Base-by-base conservation (phyloP, 2,329 filamentous ascomycete genomes). In the Thermothelomyces thermophilus region DNA sequence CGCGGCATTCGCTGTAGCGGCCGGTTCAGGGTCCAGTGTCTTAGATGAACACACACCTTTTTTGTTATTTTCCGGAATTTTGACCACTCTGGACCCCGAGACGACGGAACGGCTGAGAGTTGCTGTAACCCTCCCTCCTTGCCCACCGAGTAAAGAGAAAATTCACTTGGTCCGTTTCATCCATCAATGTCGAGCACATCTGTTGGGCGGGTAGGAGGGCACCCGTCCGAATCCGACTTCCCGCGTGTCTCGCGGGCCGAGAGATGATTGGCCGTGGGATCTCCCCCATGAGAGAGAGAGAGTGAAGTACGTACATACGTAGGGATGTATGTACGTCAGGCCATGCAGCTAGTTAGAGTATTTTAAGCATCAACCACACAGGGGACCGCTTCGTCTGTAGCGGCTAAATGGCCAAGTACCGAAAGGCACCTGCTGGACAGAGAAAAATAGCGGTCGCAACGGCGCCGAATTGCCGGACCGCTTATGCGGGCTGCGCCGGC, bases 1-100 rank as follows among this genome's bases (percentile, higher is more conserved):
- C 53, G 55, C 55, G 55, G 55, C 55, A 57, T 43, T 43, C 42
- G 36, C 49, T 53, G 41, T 42, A 43, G 53, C 39, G 50, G 46
- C 22, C 46, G 35, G 19, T 16, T 30, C 31, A 46, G 48, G 53
- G 52, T 48, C 41, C 41, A 37, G 19, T 50, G 55, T 57, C 55
- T 57, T 50, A 55, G 9, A 28, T 17, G 48, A 48, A 26, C 48
- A 57, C 55, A 55, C 51, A 43, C 42, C 41, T 26, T 26, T 5
- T 26, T 9, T 9, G 5, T 26, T 26, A 26, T 26, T 9, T 9
- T 26, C 24, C 5, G 24, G 9, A 26, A n/a, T 14, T 13, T 34
- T 42, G 17, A 26, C 24, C 20, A 26, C 24, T 10, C 19, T 46
- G 36, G 42, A 55, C 46, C 52, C 53, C 50, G 48, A 53, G 48